Conservation (phyloP, 2,329 filamentous ascomycete genomes). For the Ophiostoma novo-ulmi region DNA sequence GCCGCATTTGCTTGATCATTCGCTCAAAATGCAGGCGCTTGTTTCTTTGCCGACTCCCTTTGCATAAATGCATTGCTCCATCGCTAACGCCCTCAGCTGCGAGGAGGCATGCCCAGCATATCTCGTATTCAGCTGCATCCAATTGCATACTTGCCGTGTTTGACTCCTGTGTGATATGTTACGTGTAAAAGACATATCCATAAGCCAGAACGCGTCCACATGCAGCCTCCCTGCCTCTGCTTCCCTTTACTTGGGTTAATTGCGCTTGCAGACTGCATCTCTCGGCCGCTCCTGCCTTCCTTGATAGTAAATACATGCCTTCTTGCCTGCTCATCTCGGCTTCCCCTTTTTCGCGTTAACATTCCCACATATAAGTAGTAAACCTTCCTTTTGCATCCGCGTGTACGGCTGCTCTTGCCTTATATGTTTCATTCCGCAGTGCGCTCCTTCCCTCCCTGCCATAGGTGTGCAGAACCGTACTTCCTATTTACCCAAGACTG, state of each 20-base stretch:
- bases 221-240: slow-evolving; percentile 12
- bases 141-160: slow-evolving; percentile 5
- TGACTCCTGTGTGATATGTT: slow-evolving; percentile 1
- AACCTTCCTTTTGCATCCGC: neutral
- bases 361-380: neutral
- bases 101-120: slow-evolving; percentile 4
- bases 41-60: neutral
- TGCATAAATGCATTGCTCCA: neutral
- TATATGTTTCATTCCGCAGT: neutral
- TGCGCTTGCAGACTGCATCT: neutral
- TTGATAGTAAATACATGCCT: neutral
- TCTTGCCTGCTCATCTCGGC: neutral
- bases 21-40: neutral
- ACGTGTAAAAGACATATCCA: neutral
- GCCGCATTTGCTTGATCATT: neutral
- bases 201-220: neutral
- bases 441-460: slow-evolving; percentile 4
- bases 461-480: neutral
- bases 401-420: neutral
- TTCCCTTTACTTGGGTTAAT: neutral
- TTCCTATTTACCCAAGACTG: neutral
- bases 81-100: neutral
- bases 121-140: neutral
- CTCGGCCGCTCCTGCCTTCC: neutral
- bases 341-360: neutral